Percentiles rank a stretch among this genome's conserved stretches.
phyloP scores from a whole-genome alignment of 352 stramenopile species.

The Globisporangium alternatum region DNA sequence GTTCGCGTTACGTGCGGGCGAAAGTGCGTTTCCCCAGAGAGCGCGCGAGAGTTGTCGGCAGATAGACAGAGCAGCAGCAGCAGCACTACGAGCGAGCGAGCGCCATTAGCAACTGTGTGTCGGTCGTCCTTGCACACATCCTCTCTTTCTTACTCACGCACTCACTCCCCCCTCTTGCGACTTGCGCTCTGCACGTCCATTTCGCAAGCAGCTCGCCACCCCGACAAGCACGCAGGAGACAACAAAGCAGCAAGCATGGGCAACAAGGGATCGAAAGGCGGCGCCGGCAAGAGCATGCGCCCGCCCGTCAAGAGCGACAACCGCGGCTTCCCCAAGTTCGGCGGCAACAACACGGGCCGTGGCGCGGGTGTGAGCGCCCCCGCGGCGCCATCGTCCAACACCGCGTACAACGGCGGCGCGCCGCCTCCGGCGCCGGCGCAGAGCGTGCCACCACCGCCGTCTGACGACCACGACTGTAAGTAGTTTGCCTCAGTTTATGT shows the following conservation, averaged over 20 bases:
- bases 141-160: constrained; percentile 17
- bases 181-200: not conserved
- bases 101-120: constrained; percentile 7
- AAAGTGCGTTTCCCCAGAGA: not conserved
- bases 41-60: constrained; percentile 1
- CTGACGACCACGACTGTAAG: constrained; percentile 65
- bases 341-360: constrained; percentile 41
- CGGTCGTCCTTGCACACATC: constrained; percentile 9
- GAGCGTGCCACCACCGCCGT: constrained; percentile 7
- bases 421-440: constrained; percentile 18
- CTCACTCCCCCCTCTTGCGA: not conserved
- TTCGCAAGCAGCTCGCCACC: constrained; percentile 12
- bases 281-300: constrained; percentile 53
- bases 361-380: constrained; percentile 73
- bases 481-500: constrained; percentile 8
- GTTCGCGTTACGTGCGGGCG: constrained; percentile 11
- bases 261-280: constrained; percentile 84
- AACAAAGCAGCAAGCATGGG: constrained; percentile 40
- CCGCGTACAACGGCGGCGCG: constrained; percentile 10
- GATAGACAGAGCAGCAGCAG: constrained; percentile 8
- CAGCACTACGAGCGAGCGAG: not conserved
- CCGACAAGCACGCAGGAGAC: not conserved
- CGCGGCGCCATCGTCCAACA: constrained; percentile 51
- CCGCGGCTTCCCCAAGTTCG: constrained; percentile 70
- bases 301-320: constrained; percentile 84